These are phyloP conservation scores for Venturia pyrina DNA, from an alignment of 2,329 filamentous ascomycete species.

Conservation along the genomic window DNA sequence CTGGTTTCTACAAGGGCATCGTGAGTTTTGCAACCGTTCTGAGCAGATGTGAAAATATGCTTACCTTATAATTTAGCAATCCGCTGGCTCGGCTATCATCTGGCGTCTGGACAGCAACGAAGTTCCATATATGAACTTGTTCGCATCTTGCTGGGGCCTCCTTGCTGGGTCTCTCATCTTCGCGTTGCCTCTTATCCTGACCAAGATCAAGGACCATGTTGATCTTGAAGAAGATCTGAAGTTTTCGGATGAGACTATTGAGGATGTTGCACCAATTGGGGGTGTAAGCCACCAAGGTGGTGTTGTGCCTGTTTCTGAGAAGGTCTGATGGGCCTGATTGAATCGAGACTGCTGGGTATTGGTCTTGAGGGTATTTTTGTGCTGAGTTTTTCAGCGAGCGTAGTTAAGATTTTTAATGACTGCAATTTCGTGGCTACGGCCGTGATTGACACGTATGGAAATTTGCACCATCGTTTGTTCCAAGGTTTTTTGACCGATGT, in stretches of 20 bases:
- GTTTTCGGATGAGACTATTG: slow-evolving; percentile 73
- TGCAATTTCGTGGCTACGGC: background rate
- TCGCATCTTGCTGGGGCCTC: slow-evolving; percentile 67
- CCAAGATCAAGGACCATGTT: slow-evolving; percentile 75
- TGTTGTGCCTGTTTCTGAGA: background rate
- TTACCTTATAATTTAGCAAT: slow-evolving; percentile 41
- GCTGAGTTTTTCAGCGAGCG: background rate
- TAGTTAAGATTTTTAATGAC: background rate
- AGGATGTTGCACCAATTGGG: slow-evolving; percentile 47
- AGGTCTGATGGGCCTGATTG: background rate
- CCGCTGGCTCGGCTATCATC: slow-evolving; percentile 70
- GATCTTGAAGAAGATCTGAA: slow-evolving; percentile 69
- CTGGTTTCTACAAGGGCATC: slow-evolving; percentile 82
- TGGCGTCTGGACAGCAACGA: slow-evolving; percentile 55
- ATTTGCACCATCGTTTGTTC: background rate
- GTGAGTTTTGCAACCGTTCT: background rate
- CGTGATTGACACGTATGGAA: background rate
- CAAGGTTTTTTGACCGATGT: background rate
- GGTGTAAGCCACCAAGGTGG: background rate
- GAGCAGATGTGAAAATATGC: background rate
- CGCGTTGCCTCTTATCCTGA: slow-evolving; percentile 68
- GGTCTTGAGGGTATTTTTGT: background rate
- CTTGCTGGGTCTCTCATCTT: slow-evolving; percentile 64
- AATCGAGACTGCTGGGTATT: background rate
- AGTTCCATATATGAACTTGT: slow-evolving; percentile 59